phyloP scores from a whole-genome alignment of 2,329 filamentous ascomycete species.

The Neobulgaria alba region DNA sequence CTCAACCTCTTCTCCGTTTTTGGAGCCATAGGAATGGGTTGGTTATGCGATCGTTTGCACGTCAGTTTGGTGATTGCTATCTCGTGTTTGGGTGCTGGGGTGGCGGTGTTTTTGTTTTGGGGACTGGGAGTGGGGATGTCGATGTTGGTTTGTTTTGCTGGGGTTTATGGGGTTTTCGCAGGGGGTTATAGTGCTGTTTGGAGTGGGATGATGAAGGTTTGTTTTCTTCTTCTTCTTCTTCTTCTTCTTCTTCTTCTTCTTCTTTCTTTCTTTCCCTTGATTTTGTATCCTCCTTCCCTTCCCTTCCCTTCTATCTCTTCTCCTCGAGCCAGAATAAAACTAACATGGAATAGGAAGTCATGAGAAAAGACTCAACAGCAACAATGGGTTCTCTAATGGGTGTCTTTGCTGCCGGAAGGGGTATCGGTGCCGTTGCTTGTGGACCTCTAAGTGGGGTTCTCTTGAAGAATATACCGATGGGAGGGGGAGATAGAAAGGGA shows the following conservation, averaged over 20 bases:
- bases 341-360: slow-evolving; percentile 4
- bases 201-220: slow-evolving; percentile 28
- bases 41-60: slow-evolving; percentile 35
- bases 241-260: too few relatives aligned
- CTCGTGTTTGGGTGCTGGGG: slow-evolving; percentile 39
- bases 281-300: too few relatives aligned
- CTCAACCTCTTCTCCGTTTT: slow-evolving; percentile 40
- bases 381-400: slow-evolving; percentile 29
- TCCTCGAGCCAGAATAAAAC: too few relatives aligned
- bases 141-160: slow-evolving; percentile 40
- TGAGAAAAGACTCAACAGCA: slow-evolving; percentile 5
- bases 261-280: too few relatives aligned
- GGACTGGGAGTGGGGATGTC: slow-evolving; percentile 38
- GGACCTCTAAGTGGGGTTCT: slow-evolving; percentile 49
- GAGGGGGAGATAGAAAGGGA: slow-evolving; percentile 31
- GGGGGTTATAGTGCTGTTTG: slow-evolving; percentile 44
- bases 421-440: slow-evolving; percentile 50
- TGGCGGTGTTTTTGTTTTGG: slow-evolving; percentile 46
- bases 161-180: slow-evolving; percentile 49
- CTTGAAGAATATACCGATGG: slow-evolving; percentile 36
- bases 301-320: too few relatives aligned
- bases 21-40: slow-evolving; percentile 32
- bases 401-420: slow-evolving; percentile 50
- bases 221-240: neutral
- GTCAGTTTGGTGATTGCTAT: slow-evolving; percentile 39